Conservation (phyloP, 1,139 yeast species). For the Geotrichum candidum region DNA sequence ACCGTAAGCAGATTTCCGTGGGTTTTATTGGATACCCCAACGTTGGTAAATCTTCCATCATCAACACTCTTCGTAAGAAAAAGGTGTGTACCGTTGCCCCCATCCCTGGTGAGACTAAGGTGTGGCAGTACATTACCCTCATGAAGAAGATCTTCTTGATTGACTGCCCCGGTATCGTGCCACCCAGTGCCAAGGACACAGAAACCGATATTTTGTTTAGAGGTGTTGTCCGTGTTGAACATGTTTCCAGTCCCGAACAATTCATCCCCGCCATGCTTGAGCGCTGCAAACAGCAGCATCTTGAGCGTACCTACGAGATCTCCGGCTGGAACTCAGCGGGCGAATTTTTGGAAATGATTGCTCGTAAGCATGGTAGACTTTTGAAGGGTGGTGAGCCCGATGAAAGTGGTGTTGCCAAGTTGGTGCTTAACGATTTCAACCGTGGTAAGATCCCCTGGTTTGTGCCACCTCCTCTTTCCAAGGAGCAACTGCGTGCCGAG, state of each 20-base stretch:
- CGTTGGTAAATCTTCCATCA: slow-evolving; percentile 93
- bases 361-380: slow-evolving; percentile 87
- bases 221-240: slow-evolving; percentile 97
- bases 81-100: slow-evolving; percentile 98
- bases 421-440: slow-evolving; percentile 86
- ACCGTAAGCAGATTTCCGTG: slow-evolving; percentile 91
- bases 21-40: slow-evolving; percentile 98
- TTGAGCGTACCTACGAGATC: slow-evolving; percentile 92
- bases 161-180: slow-evolving; percentile 98
- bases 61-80: slow-evolving; percentile 86
- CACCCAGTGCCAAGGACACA: slow-evolving; percentile 83
- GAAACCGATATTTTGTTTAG: slow-evolving; percentile 92
- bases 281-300: slow-evolving; percentile 83
- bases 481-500: slow-evolving; percentile 27
- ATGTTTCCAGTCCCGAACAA: slow-evolving; percentile 91
- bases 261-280: slow-evolving; percentile 81
- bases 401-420: slow-evolving; percentile 87
- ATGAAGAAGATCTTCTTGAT: slow-evolving; percentile 93
- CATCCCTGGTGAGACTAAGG: slow-evolving; percentile 97
- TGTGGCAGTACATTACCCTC: slow-evolving; percentile 96
- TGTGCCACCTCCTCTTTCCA: slow-evolving; percentile 73
- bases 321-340: slow-evolving; percentile 84
- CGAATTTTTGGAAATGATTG: slow-evolving; percentile 83
- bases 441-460: slow-evolving; percentile 99
- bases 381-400: slow-evolving; percentile 98